Conservation (phyloP, 257 asterid species). For the Paulownia fortunei region DNA sequence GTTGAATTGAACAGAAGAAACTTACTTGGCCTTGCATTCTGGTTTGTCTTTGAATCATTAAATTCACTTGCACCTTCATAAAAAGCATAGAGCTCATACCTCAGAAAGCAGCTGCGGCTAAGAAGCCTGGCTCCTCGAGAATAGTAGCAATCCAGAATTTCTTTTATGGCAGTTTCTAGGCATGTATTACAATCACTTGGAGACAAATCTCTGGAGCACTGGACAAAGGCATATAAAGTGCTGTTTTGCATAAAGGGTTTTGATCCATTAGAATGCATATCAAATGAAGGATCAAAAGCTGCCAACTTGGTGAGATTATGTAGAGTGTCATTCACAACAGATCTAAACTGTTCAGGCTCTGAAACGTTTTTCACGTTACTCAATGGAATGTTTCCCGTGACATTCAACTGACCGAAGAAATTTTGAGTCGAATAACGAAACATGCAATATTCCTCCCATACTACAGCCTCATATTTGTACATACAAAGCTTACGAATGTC, state of each 20-base stretch:
- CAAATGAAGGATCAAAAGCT: conserved; percentile 10
- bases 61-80: neutral
- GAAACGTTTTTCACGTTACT: conserved; percentile 3
- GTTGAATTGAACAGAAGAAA: neutral
- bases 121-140: conserved; percentile 16
- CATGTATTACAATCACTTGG: conserved; percentile 7
- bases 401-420: conserved; percentile 25
- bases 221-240: conserved; percentile 23
- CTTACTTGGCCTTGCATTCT: conserved; percentile 16
- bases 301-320: conserved; percentile 21
- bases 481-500: conserved; percentile 7
- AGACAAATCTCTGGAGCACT: conserved; percentile 19
- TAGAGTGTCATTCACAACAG: neutral
- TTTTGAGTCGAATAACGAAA: conserved; percentile 6
- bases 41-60: neutral
- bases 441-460: conserved; percentile 20
- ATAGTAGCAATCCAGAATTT: neutral
- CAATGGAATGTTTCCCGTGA: conserved; percentile 6
- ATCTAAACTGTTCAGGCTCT: neutral
- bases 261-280: neutral
- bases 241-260: neutral
- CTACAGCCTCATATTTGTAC: conserved; percentile 13
- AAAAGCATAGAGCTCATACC: conserved; percentile 24
- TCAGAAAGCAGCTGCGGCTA: conserved; percentile 26
- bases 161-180: neutral